A percentile compares a stretch with the other conserved stretches of the same genome.
Evolutionary conservation across 768 basidiomycete species (phyloP).

Genomic region (Suillus tomentosus): DNA sequence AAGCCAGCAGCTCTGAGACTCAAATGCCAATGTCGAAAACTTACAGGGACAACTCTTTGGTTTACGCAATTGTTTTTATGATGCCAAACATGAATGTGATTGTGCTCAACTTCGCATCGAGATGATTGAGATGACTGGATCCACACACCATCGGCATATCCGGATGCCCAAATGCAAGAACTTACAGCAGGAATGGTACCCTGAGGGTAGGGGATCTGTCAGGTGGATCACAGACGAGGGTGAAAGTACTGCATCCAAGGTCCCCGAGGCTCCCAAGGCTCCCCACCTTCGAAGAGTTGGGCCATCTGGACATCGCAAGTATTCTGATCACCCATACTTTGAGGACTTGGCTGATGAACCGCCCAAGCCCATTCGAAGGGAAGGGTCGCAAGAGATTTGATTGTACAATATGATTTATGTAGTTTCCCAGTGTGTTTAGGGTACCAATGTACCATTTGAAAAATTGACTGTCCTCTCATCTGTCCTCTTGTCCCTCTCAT

Average conservation of each 20-base stretch:
- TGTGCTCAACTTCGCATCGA: slow-evolving; percentile 19
- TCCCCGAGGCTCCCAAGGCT: not conserved
- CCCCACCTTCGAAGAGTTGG: slow-evolving; percentile 21
- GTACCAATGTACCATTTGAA: too few species aligned
- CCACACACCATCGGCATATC: not conserved
- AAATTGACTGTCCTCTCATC: too few species aligned
- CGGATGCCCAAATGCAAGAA: too few species aligned
- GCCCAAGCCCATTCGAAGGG: too few species aligned
- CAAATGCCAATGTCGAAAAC: slow-evolving; percentile 11
- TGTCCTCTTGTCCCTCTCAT: too few species aligned
- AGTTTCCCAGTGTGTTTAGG: too few species aligned
- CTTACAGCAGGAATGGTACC: not conserved
- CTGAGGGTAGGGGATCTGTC: too few species aligned
- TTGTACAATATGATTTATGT: too few species aligned
- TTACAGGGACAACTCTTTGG: not conserved
- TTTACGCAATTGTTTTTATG: slow-evolving; percentile 20
- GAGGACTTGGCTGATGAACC: too few species aligned
- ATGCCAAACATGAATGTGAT: slow-evolving; percentile 18
- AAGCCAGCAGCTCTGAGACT: slow-evolving; percentile 30
- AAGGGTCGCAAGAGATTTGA: too few species aligned
- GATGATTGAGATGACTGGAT: slow-evolving; percentile 11
- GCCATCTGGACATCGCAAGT: too few species aligned
- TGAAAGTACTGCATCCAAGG: not conserved
- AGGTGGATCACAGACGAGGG: not conserved
- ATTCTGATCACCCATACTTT: too few species aligned